Evolutionary conservation across 306 rosid species (phyloP), one percentile per base, ranked within the genome.

Genomic region (Gleditsia sinensis): DNA sequence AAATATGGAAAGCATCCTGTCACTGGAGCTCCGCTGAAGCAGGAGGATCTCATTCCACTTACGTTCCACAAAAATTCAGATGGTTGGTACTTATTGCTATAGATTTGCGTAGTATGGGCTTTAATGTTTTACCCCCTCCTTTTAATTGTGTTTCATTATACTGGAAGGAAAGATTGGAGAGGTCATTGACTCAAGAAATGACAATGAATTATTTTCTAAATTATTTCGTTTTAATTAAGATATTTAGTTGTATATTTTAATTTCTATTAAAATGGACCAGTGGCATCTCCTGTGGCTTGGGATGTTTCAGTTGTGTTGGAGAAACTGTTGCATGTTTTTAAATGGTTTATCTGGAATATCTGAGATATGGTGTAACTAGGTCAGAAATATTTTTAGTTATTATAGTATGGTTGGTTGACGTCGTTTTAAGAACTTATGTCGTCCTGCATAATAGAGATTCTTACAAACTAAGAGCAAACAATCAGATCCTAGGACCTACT

Each of bases 1-100:
- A 94, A 94, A 78, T 90, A 85, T 56, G 99, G 98, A 55, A 94
- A 94, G 84, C 85, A 84, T 76, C 99, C 97, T 3, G 96, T 94
- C 6, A 88, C 88, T 4, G 99, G 99, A 74, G 76, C 84, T 77
- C 78, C 91, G 0, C 73, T 94, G 70, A 90, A 86, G 88, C 93
- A 80, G 76, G 84, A 80, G 78, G 93, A 92, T 76, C 92, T 94
- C 75, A 90, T 92, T 66, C 92, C 91, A 40, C 81, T 94, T 5
- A 94, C 67, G 45, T 92, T 94, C 80, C 99, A 94, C 91, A 94
- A 92, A 84, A 94, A 94, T 72, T 72, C 90, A 9, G 97, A 94
- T 76, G 99, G 96, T 94, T 74, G 13, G 77, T 75, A 6, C 50
- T 58, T 30, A n/a, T 69, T 32, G 9, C 39, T 34, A 21, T 17